Evolutionary conservation across 352 stramenopile species (phyloP).

Genomic region (Pythium myriotylum): DNA sequence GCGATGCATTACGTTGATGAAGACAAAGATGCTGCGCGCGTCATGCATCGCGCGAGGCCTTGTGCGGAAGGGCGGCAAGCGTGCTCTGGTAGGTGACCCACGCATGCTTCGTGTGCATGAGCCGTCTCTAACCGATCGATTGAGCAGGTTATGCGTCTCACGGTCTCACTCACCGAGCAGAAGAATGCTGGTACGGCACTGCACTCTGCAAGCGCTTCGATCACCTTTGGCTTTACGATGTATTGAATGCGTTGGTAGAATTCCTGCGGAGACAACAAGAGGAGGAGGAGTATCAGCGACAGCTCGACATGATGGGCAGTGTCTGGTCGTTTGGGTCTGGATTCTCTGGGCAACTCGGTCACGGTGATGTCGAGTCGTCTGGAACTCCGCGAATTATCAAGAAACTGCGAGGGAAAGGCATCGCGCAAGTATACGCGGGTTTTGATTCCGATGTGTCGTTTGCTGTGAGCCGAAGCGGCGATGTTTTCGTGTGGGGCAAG

Average conservation of each 20-base stretch:
- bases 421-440: conserved; percentile 78
- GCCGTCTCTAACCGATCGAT: not conserved
- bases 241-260: conserved; percentile 36
- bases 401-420: conserved; percentile 56
- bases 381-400: conserved; percentile 68
- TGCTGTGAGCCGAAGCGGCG: conserved; percentile 62
- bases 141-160: conserved; percentile 50
- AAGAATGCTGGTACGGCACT: conserved; percentile 45
- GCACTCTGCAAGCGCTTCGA: not conserved
- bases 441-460: conserved; percentile 86
- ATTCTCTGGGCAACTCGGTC: conserved; percentile 68
- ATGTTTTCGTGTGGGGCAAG: conserved; percentile 86
- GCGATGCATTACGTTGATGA: conserved; percentile 80
- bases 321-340: conserved; percentile 85
- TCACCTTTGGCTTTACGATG: not conserved
- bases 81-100: conserved; percentile 37
- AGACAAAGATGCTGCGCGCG: conserved; percentile 81
- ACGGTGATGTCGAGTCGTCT: conserved; percentile 67
- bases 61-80: conserved; percentile 67
- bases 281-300: conserved; percentile 68
- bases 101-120: too few species aligned
- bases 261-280: conserved; percentile 55
- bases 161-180: conserved; percentile 60
- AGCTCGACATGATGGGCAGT: conserved; percentile 79
- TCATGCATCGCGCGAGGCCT: conserved; percentile 73